phyloP scores from a whole-genome alignment of 2,329 filamentous ascomycete species.

The Clonostachys chloroleuca region DNA sequence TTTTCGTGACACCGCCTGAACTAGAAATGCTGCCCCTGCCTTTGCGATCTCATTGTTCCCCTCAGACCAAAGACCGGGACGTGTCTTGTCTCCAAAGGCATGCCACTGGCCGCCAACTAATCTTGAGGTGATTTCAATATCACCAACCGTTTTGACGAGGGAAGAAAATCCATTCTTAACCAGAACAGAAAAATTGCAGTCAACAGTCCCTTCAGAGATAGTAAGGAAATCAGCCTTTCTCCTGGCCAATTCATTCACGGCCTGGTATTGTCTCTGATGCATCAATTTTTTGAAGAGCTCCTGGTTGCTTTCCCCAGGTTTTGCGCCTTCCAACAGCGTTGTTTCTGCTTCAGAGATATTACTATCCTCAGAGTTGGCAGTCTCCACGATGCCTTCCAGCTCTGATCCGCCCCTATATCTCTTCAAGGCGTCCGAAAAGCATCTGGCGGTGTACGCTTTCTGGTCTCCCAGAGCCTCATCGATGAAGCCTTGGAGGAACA shows the following conservation, averaged over 20 bases:
- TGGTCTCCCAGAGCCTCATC: neutral
- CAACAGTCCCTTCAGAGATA: neutral
- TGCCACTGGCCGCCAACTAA: neutral
- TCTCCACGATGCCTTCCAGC: neutral
- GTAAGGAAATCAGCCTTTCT: neutral
- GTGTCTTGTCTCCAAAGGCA: neutral
- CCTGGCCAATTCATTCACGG: neutral
- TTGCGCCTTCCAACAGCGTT: neutral
- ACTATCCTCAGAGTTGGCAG: neutral
- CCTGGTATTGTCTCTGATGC: neutral
- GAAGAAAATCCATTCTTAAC: neutral
- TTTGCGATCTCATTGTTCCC: neutral
- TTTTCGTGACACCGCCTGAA: neutral
- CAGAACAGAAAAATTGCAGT: neutral
- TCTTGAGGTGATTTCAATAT: neutral
- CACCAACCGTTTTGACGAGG: neutral
- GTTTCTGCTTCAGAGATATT: neutral
- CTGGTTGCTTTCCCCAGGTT: neutral
- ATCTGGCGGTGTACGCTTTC: neutral
- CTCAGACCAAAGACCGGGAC: neutral
- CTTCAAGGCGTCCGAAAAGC: no score
- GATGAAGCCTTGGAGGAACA: no score
- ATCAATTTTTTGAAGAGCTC: neutral
- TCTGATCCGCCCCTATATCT: neutral
- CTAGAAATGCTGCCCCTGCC: neutral